Conservation (phyloP, 2,329 filamentous ascomycete species). For the Fusarium sp. region DNA sequence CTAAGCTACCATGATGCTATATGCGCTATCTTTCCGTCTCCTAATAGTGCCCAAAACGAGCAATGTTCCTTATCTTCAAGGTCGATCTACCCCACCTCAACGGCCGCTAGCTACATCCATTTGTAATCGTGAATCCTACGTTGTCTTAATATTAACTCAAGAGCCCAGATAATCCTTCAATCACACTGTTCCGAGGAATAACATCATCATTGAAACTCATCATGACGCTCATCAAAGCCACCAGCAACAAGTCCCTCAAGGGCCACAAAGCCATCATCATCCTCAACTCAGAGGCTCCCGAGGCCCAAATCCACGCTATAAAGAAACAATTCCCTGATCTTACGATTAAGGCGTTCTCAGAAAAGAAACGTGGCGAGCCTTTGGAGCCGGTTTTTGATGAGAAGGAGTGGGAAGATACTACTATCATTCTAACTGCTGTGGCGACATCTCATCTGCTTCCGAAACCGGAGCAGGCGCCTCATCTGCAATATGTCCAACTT, state of each 20-base stretch:
- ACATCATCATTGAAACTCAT: fast-evolving
- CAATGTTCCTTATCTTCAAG: constrained; percentile 14
- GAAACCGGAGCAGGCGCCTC: constrained; percentile 55
- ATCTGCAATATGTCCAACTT: constrained; percentile 65
- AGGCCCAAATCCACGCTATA: constrained; percentile 52
- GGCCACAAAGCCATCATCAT: constrained; percentile 62
- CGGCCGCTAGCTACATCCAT: constrained; percentile 29
- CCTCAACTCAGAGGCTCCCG: constrained; percentile 47
- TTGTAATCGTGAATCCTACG: constrained; percentile 30
- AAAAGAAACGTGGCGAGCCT: constrained; percentile 45
- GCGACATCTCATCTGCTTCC: constrained; percentile 55
- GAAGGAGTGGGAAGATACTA: constrained; percentile 61
- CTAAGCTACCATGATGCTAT: fast-evolving
- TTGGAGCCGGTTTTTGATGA: constrained; percentile 43
- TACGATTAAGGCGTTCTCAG: constrained; percentile 49
- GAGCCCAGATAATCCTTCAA: fast-evolving
- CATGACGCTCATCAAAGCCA: constrained; percentile 36
- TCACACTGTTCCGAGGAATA: fast-evolving
- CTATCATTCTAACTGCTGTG: constrained; percentile 54
- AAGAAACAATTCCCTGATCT: constrained; percentile 57
- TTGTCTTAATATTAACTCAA: constrained; percentile 1
- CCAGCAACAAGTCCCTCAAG: constrained; percentile 54
- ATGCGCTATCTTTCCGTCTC: constrained; percentile 12
- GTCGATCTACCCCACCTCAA: constrained; percentile 44
- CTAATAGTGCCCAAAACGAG: background rate